A percentile compares a stretch with the other conserved stretches of the same genome.
These are phyloP conservation scores for Pleomassaria siparia DNA, from an alignment of 2,329 filamentous ascomycete species.

Conservation along the genomic window DNA sequence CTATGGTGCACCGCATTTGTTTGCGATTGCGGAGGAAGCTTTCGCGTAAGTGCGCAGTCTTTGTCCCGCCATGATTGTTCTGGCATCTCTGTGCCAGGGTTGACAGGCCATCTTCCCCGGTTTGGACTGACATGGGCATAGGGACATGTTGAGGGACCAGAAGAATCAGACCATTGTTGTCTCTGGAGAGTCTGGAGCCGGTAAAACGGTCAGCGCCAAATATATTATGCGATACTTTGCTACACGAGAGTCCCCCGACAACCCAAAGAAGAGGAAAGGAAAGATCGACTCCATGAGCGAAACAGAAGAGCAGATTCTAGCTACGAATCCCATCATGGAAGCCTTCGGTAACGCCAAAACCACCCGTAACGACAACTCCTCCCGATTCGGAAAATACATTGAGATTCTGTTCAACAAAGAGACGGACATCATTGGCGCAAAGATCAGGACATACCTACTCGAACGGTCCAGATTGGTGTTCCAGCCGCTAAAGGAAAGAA, in stretches of 20 bases:
- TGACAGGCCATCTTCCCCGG: not conserved
- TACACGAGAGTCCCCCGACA: constrained; percentile 90
- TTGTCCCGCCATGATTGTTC: not conserved
- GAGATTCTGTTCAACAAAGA: constrained; percentile 98
- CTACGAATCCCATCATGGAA: constrained; percentile 99
- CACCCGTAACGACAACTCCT: constrained; percentile 99
- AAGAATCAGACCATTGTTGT: constrained; percentile 99
- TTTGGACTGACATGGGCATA: constrained; percentile 41
- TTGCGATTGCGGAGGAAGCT: constrained; percentile 97
- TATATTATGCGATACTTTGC: constrained; percentile 99
- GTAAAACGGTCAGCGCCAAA: constrained; percentile 98
- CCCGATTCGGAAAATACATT: constrained; percentile 98
- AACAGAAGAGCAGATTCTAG: constrained; percentile 97
- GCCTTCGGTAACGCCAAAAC: constrained; percentile 99
- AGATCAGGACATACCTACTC: constrained; percentile 92
- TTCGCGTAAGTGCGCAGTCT: constrained; percentile 71
- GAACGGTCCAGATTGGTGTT: constrained; percentile 96
- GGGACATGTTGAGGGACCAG: constrained; percentile 93
- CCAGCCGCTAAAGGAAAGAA: constrained; percentile 94
- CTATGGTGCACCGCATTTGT: constrained; percentile 95
- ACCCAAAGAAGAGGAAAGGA: constrained; percentile 78
- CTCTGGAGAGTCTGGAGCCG: constrained; percentile 97
- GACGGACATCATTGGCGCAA: constrained; percentile 95
- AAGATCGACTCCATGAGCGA: constrained; percentile 83
- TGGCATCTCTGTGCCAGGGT: not conserved